Percentiles rank a stretch among this genome's conserved stretches.
These are phyloP conservation scores for Cordyceps cateniannulata DNA, from an alignment of 2,329 filamentous ascomycete genomes.

Conservation along the genomic window DNA sequence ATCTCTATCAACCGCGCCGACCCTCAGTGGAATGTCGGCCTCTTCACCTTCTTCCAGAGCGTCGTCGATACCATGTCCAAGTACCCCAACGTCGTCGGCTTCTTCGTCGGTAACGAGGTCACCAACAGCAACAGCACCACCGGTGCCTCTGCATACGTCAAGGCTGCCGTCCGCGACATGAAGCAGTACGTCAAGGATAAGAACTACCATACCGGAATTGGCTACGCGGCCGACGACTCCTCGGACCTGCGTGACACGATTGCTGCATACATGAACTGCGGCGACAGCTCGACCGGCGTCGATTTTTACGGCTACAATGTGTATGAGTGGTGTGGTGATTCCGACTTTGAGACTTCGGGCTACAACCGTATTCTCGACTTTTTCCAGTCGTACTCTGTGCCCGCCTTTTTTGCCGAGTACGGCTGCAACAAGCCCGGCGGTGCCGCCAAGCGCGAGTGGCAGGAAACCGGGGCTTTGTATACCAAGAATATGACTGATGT, in stretches of 20 bases:
- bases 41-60: slow-evolving; percentile 73
- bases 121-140: slow-evolving; percentile 87
- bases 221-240: slow-evolving; percentile 95
- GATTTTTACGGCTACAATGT: slow-evolving; percentile 99
- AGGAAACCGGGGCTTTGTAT: slow-evolving; percentile 79
- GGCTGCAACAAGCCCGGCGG: slow-evolving; percentile 72
- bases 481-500: slow-evolving; percentile 73
- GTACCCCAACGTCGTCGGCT: slow-evolving; percentile 89
- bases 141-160: slow-evolving; percentile 84
- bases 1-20: slow-evolving; percentile 78
- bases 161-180: slow-evolving; percentile 92
- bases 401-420: slow-evolving; percentile 98
- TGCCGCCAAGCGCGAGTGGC: slow-evolving; percentile 66
- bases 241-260: slow-evolving; percentile 72
- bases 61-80: slow-evolving; percentile 76
- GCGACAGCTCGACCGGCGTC: slow-evolving; percentile 56
- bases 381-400: slow-evolving; percentile 83
- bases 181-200: slow-evolving; percentile 87
- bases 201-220: slow-evolving; percentile 78
- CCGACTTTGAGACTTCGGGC: slow-evolving; percentile 67
- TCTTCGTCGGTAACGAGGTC: slow-evolving; percentile 98
- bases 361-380: slow-evolving; percentile 79
- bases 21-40: slow-evolving; percentile 69
- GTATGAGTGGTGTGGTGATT: slow-evolving; percentile 97
- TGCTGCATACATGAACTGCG: slow-evolving; percentile 93